Evolutionary conservation across 495 filamentous ascomycete genomes (phyloP), one percentile per base, ranked within the genome.

Genomic region (Penicillium canescens): DNA sequence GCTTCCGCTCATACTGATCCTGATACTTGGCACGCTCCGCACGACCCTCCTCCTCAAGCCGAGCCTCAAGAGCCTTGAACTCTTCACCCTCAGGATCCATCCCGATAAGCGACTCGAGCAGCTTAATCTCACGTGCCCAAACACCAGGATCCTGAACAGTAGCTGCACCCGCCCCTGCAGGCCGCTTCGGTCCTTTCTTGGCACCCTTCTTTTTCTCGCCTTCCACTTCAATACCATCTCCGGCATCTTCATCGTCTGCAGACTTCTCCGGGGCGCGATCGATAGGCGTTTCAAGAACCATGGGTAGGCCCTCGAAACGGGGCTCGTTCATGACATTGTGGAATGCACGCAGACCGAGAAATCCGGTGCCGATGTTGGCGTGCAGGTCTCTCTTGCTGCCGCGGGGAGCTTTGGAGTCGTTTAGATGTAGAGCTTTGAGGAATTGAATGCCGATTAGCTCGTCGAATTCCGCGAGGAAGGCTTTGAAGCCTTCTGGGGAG

Each of bases 271-370:
- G 58, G n/a, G 78, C 48, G 75, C 82, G 78, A 41, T 95, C 88
- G 60, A 96, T 93, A 13, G 94, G 94, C 36, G 94, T 98, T 72
- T 98, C 94, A 14, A 98, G 78, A 6, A 98, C 83, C 86, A 98
- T 91, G 3, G 94, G 94, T 45, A 98, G 59, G 10, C 82, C 84
- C 61, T 90, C 80, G 37, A 98, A 88, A 0, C 82, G 75, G 33
- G 71, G 74, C 68, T 91, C 85, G 68, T 98, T 98, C 78, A 97
- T 86, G 33, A 98, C 76, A 61, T 89, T 90, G 66, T 93, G 88
- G 62, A 98, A 98, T 2, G 91, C 88, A 28, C 90, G 82, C 8
- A 98, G 76, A 1, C 94, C 94, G 0, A 98, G 73, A 68, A 92
- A 98, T 0, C 94, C 94, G 0, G 88, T 89, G 4, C 94, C 94